These are phyloP conservation scores for Epichloe baconii DNA, from an alignment of 2,329 filamentous ascomycete species.

Conservation along the genomic window DNA sequence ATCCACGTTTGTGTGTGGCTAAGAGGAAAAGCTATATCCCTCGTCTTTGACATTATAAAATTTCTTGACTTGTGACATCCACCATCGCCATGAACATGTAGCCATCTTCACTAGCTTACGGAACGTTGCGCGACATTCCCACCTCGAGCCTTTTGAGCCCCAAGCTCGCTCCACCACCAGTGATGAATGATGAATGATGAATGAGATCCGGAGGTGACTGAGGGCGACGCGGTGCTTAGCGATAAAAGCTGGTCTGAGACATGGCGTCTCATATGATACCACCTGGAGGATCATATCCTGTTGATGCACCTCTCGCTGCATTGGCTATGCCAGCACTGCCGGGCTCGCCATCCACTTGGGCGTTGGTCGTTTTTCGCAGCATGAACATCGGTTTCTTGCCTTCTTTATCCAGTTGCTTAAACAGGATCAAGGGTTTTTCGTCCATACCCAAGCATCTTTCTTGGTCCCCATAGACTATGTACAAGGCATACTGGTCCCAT, in stretches of 20 bases:
- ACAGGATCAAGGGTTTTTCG: conserved; percentile 87
- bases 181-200: not conserved
- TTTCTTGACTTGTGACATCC: too few species aligned
- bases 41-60: too few species aligned
- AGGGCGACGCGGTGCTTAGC: not conserved
- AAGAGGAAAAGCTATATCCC: too few species aligned
- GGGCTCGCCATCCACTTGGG: conserved; percentile 37
- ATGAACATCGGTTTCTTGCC: conserved; percentile 99
- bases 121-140: too few species aligned
- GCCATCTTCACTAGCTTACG: too few species aligned
- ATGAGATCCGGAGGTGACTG: not conserved
- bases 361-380: conserved; percentile 57
- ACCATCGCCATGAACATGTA: too few species aligned
- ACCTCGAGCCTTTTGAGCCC: too few species aligned
- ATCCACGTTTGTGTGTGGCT: too few species aligned
- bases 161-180: not conserved
- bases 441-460: conserved; percentile 85
- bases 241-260: not conserved
- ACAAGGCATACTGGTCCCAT: conserved; percentile 93
- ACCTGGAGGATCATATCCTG: conserved; percentile 43
- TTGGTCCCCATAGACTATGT: conserved; percentile 98
- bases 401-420: conserved; percentile 94
- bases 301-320: conserved; percentile 29
- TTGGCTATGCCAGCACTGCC: conserved; percentile 40
- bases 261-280: conserved; percentile 39